Evolutionary conservation across 2,329 filamentous ascomycete genomes (phyloP), one percentile per base, ranked within the genome.

Genomic region (Sordariomycetes sp.): DNA sequence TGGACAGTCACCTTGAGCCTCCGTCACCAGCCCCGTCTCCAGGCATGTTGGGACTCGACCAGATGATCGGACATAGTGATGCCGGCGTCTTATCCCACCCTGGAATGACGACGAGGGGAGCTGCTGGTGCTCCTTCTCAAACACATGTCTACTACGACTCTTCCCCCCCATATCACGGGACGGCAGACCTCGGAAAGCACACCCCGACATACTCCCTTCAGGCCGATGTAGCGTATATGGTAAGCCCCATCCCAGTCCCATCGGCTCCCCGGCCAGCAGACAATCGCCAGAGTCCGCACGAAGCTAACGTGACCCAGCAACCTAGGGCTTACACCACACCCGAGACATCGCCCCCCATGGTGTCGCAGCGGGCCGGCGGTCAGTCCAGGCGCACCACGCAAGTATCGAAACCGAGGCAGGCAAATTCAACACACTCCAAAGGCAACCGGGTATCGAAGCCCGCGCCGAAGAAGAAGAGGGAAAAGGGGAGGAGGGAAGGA

Each of bases 331-430:
- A 79, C 65, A 75, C 70, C 64, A 81, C 79, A 7, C 78, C 79
- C 0, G 77, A 77, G 32, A 77, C 74, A 57, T 82, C 79, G 35
- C 78, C 80, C 2, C 73, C 75, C 16, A 77, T 76, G 18, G 4
- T 14, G n/a, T 16, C 24, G n/a, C 43, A 57, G 28, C 22, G 32
- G 28, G 40, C 75, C 75, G 11, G 71, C 70, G 7, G 65, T 68
- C 22, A 65, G 66, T 24, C 64, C 66, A 37, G 46, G n/a, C 52
- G n/a, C n/a, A 48, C 34, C 32, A 46, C 50, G 57, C 24, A 35
- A 32, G 10, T 40, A 10, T 48, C 16, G 20, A 12, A 71, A 74
- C 12, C 51, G 16, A 25, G 35, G 20, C 50, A 40, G 6, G 11
- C 48, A 25, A 37, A 53, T 10, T 24, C 16, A 12, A 20, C 25